Evolutionary conservation across 2,329 filamentous ascomycete species (phyloP), one percentile per base, ranked within the genome.

Genomic region (Pyrenophora graminea): DNA sequence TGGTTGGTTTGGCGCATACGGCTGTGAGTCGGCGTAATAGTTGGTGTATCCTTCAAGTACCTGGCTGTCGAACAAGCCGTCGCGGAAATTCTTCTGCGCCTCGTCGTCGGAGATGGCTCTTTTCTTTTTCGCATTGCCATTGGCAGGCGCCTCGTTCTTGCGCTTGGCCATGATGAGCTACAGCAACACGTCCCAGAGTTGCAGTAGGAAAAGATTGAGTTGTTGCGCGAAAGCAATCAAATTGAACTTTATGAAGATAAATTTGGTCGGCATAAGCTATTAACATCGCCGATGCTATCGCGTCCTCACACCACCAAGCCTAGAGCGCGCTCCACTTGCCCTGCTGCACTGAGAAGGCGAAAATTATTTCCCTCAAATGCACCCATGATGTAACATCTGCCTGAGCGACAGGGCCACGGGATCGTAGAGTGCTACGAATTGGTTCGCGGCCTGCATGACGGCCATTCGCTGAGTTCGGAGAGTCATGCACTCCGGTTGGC

Each of bases 81-180:
- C 58, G 53, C 72, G 69, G 53, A 75, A 75, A 56, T 74, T 73
- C 47, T 64, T 58, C 39, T 72, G 69, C 45, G 71, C 72, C 48
- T 74, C 72, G n/a, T 69, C 64, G 55, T 74, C 71, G 2, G 72
- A 70, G 43, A 75, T 70, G 45, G 72, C 72, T 48, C 71, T 70
- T 59, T 77, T 77, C 63, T 79, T 79, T 62, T 78, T 78, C 42
- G 63, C 62, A 53, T 68, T 68, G 59, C 72, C 70, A 64, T 73
- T 74, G 32, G 56, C 53, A 43, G 62, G 53, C 21, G 69, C 62
- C 21, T 75, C 71, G 38, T 72, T 75, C 61, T 79, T 79, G 53
- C 77, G 75, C 67, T 79, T 79, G 4, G 55, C 45, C 63, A 66
- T 66, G 33, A 19, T 21, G 32, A 48, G 8, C 2, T 36, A 23